Evolutionary conservation across 257 asterid species (phyloP).

Genomic region (Striga asiatica): DNA sequence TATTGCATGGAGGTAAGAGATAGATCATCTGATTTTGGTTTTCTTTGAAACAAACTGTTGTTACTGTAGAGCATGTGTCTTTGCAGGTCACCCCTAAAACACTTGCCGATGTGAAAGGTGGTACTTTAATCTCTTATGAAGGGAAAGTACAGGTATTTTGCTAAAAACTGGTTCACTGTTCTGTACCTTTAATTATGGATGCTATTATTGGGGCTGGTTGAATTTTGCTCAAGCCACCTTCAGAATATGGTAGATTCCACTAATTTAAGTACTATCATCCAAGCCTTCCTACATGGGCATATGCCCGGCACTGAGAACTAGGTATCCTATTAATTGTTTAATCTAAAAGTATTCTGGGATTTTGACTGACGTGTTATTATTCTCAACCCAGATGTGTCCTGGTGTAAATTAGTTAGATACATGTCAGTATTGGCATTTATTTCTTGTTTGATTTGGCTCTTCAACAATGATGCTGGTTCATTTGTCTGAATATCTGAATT

Average conservation of each 20-base stretch:
- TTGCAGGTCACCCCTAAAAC: conserved; percentile 98
- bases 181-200: conserved; percentile 2
- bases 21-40: not conserved
- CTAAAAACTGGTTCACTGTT: not conserved
- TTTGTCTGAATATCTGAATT: not conserved
- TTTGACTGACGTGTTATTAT: not conserved
- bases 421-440: not conserved
- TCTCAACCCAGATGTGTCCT: not conserved
- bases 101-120: conserved; percentile 97
- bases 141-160: conserved; percentile 82
- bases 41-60: not conserved
- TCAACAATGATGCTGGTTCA: not conserved
- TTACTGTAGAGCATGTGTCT: conserved; percentile 11
- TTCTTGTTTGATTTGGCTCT: conserved; percentile 1
- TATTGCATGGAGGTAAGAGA: conserved; percentile 94
- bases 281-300: conserved; percentile 8
- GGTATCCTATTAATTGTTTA: not conserved
- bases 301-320: not conserved
- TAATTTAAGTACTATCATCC: conserved; percentile 1
- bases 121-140: conserved; percentile 86
- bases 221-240: not conserved
- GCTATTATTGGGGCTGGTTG: not conserved
- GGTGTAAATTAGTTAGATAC: conserved; percentile 7
- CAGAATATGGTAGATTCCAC: not conserved
- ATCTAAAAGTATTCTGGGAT: not conserved